Percentiles rank a stretch among this genome's conserved stretches.
These are phyloP conservation scores for Theobroma grandiflorum DNA, from an alignment of 441 rosid species.

Conservation along the genomic window DNA sequence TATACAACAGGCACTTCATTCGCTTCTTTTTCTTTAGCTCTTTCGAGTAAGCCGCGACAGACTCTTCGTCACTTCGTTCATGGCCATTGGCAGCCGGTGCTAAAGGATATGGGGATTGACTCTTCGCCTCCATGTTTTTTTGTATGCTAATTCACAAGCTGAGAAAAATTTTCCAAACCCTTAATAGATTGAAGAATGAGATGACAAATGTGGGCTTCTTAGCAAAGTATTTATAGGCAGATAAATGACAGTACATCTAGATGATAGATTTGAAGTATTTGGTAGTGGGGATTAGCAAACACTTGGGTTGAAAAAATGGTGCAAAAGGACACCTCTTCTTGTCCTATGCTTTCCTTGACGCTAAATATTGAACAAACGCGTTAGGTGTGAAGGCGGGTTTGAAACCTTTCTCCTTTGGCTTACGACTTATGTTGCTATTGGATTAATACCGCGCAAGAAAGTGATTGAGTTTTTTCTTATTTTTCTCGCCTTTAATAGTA, in stretches of 20 bases:
- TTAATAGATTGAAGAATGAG: neutral
- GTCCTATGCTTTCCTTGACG: neutral
- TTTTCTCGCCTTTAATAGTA: neutral
- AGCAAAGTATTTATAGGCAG: neutral
- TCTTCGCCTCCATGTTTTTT: slow-evolving; percentile 15
- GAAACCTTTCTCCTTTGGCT: neutral
- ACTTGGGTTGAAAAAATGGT: neutral
- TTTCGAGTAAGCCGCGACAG: neutral
- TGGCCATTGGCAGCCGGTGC: neutral
- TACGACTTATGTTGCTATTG: neutral
- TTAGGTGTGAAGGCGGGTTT: neutral
- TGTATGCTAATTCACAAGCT: neutral
- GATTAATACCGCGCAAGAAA: neutral
- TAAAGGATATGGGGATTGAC: slow-evolving; percentile 11
- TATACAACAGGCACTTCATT: slow-evolving; percentile 14
- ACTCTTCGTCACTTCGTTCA: neutral
- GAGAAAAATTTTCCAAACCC: neutral
- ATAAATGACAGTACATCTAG: neutral
- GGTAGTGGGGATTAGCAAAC: neutral
- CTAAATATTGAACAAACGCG: neutral
- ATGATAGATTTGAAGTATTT: neutral
- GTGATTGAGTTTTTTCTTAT: neutral
- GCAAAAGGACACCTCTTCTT: neutral
- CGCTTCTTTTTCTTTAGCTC: slow-evolving; percentile 9
- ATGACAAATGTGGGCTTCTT: neutral